Conservation (phyloP, 192 early-diverging fungal genomes). For the Gigaspora rosea region DNA sequence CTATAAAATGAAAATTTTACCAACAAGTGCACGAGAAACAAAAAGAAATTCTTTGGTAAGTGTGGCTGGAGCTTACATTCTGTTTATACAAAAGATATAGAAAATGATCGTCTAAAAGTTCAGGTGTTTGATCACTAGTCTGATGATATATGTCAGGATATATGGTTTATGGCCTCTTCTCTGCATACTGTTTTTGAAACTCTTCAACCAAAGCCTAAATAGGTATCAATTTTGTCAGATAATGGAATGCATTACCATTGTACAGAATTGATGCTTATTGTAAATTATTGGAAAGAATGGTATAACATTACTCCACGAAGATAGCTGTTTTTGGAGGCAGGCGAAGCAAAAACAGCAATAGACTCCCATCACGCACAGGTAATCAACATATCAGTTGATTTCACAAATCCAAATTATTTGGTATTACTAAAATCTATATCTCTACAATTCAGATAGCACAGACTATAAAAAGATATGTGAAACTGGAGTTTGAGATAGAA, state of each 20-base stretch:
- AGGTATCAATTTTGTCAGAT: neutral
- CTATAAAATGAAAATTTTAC: no score
- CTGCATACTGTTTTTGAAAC: neutral
- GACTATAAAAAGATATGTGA: no score
- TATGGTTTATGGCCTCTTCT: neutral
- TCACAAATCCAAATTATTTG: no score
- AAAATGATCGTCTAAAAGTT: neutral
- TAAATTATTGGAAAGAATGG: neutral
- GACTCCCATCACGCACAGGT: no score
- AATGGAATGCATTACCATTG: no score
- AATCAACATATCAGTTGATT: neutral
- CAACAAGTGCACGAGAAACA: no score
- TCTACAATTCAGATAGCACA: no score
- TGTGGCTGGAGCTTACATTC: neutral
- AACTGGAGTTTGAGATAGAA: no score
- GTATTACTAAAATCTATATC: no score
- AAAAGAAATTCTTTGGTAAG: neutral
- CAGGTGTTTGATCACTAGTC: neutral
- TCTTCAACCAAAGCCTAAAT: neutral
- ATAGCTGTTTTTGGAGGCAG: neutral
- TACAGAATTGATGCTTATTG: no score
- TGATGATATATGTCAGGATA: neutral
- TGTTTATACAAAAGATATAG: neutral
- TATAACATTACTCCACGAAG: neutral
- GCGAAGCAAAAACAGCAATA: neutral